Evolutionary conservation across 495 filamentous ascomycete species (phyloP).

Genomic region (Aspergillus carlsbadensis): DNA sequence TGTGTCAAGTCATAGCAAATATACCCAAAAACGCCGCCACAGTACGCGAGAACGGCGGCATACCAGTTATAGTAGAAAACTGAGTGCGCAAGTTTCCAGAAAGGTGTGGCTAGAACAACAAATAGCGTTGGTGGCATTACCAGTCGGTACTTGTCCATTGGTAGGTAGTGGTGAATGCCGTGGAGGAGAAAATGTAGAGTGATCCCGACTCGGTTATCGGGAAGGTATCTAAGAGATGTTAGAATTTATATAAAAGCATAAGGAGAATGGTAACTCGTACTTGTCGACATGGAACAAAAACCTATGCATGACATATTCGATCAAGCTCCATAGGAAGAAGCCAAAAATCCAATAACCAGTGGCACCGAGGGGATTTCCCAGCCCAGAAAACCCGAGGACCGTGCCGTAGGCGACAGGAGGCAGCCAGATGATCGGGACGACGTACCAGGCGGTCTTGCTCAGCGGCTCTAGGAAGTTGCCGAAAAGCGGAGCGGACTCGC

Average conservation of each 20-base stretch:
- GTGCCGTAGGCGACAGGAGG: constrained; percentile 75
- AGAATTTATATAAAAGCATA: constrained; percentile 2
- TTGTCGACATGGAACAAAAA: constrained; percentile 92
- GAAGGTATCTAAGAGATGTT: constrained; percentile 63
- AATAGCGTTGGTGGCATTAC: constrained; percentile 97
- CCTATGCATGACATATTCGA: constrained; percentile 89
- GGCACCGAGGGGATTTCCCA: constrained; percentile 43
- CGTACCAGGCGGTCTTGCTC: constrained; percentile 89
- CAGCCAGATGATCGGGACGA: constrained; percentile 84
- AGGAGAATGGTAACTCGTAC: constrained; percentile 49
- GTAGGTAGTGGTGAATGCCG: constrained; percentile 96
- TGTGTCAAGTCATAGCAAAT: constrained; percentile 96
- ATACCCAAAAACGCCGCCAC: constrained; percentile 93
- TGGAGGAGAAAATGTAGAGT: constrained; percentile 93
- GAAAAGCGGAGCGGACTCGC: constrained; percentile 89
- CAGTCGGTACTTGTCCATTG: constrained; percentile 95
- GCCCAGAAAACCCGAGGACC: constrained; percentile 60
- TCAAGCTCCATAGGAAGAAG: constrained; percentile 77
- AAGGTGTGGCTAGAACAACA: constrained; percentile 77
- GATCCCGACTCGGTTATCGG: constrained; percentile 86
- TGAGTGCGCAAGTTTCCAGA: constrained; percentile 88
- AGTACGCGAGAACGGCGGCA: constrained; percentile 72
- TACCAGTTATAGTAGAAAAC: constrained; percentile 86
- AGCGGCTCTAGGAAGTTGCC: constrained; percentile 97
- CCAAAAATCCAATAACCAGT: constrained; percentile 63